Percentiles rank a stretch among this genome's conserved stretches.
These are phyloP conservation scores for Calonectria hawksworthii DNA, from an alignment of 2,329 filamentous ascomycete species.

Conservation along the genomic window DNA sequence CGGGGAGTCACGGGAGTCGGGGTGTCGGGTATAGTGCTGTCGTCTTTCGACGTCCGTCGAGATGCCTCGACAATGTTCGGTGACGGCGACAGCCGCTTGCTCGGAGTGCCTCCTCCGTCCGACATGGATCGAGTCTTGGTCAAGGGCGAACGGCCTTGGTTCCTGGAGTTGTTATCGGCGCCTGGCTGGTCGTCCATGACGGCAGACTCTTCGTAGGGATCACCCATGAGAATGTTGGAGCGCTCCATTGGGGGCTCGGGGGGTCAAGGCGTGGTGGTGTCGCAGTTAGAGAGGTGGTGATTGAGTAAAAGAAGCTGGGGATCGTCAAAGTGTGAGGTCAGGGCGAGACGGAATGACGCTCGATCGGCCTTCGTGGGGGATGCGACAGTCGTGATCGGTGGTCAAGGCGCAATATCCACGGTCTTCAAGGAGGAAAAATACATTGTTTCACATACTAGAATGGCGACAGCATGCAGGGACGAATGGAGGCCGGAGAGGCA, in stretches of 20 bases:
- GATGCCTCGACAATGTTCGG: slow-evolving; percentile 69
- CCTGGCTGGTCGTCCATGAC: slow-evolving; percentile 49
- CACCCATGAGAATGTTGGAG: slow-evolving; percentile 30
- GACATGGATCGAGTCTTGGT: slow-evolving; percentile 75
- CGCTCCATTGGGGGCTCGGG: slow-evolving; percentile 38
- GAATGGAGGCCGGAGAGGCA: not conserved
- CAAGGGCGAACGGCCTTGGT: slow-evolving; percentile 55
- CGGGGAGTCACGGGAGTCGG: slow-evolving; percentile 78
- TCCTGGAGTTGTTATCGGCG: slow-evolving; percentile 24
- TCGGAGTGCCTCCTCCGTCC: slow-evolving; percentile 71
- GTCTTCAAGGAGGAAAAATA: not conserved
- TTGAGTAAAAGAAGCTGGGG: slow-evolving; percentile 4
- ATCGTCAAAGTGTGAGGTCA: slow-evolving; percentile 14
- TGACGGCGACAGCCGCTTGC: slow-evolving; percentile 67
- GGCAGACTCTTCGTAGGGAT: slow-evolving; percentile 50
- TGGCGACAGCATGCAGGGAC: not conserved
- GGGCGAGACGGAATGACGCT: slow-evolving; percentile 22
- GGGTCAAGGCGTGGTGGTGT: slow-evolving; percentile 10
- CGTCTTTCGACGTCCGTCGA: slow-evolving; percentile 74
- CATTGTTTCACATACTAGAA: slow-evolving; percentile 37
- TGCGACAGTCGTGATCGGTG: slow-evolving; percentile 26
- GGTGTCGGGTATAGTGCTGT: slow-evolving; percentile 66
- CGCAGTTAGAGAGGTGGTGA: slow-evolving; percentile 10
- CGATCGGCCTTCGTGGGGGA: slow-evolving; percentile 35
- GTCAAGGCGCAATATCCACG: slow-evolving; percentile 37